phyloP scores from a whole-genome alignment of 139 green algal species.

The Tetraselmis striata region DNA sequence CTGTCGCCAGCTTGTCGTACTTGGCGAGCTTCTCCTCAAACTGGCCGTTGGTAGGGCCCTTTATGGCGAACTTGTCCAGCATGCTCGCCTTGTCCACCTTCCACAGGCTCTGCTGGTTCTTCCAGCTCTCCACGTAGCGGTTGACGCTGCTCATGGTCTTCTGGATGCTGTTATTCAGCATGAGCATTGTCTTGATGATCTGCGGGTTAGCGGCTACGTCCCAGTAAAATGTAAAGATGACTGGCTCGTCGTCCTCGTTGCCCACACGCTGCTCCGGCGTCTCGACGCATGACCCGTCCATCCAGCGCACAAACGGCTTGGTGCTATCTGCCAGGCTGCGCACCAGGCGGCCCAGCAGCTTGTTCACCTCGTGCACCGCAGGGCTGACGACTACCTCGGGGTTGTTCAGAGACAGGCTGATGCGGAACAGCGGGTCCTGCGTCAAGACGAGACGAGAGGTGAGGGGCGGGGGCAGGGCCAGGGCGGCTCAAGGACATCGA shows the following conservation, averaged over 20 bases:
- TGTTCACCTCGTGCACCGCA: constrained; percentile 68
- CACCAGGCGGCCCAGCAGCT: constrained; percentile 53
- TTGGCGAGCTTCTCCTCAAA: constrained; percentile 75
- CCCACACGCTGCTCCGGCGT: constrained; percentile 50
- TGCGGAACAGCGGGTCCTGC: neutral
- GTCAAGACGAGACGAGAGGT: too few species aligned
- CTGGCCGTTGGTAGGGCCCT: constrained; percentile 34
- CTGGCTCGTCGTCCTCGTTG: constrained; percentile 56
- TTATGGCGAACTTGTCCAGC: constrained; percentile 76
- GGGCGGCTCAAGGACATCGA: too few species aligned
- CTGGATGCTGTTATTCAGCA: constrained; percentile 62
- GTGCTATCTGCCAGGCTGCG: constrained; percentile 62
- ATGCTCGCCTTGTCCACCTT: constrained; percentile 68
- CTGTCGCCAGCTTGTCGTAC: constrained; percentile 56
- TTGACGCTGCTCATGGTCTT: constrained; percentile 48
- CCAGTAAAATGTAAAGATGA: constrained; percentile 73
- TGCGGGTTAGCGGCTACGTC: constrained; percentile 61
- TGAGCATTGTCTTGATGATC: constrained; percentile 46
- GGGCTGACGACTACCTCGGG: constrained; percentile 76
- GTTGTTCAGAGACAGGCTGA: constrained; percentile 53
- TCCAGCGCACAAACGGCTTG: constrained; percentile 82
- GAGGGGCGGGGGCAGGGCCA: too few species aligned
- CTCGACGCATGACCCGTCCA: constrained; percentile 85
- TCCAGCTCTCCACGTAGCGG: constrained; percentile 68
- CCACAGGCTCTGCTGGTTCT: constrained; percentile 66